phyloP scores from a whole-genome alignment of 805 yeast species.

The Millerozyma miso region DNA sequence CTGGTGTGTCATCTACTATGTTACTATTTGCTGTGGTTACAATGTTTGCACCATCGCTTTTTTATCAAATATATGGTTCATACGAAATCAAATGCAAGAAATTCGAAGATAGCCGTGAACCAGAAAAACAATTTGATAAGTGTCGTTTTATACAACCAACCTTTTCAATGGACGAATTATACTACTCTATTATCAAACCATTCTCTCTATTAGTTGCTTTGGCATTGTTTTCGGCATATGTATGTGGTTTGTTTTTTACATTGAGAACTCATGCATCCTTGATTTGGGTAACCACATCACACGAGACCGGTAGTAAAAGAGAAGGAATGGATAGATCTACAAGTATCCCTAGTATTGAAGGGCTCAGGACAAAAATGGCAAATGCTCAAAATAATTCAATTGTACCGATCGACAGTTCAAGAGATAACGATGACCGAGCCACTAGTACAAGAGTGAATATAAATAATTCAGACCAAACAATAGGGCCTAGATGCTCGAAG shows the following conservation, averaged over 20 bases:
- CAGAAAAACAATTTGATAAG: constrained; percentile 47
- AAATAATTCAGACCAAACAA: not conserved
- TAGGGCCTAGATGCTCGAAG: not conserved
- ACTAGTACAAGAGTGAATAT: not conserved
- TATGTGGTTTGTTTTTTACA: constrained; percentile 88
- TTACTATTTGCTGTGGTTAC: constrained; percentile 83
- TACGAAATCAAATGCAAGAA: constrained; percentile 70
- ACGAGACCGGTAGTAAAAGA: constrained; percentile 24
- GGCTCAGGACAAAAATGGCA: not conserved
- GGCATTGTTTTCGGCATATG: constrained; percentile 76
- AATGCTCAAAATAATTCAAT: not conserved
- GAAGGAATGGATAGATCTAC: constrained; percentile 32
- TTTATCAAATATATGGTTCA: constrained; percentile 86
- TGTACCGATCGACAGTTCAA: not conserved
- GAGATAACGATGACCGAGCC: not conserved
- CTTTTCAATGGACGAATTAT: constrained; percentile 63
- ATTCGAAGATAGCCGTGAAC: constrained; percentile 30
- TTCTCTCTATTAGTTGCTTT: constrained; percentile 77
- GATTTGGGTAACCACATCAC: constrained; percentile 73
- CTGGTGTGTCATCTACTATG: constrained; percentile 97
- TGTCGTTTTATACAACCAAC: constrained; percentile 81
- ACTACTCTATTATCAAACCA: constrained; percentile 68
- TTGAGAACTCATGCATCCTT: constrained; percentile 93
- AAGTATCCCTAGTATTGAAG: constrained; percentile 29
- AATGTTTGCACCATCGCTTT: constrained; percentile 87